Percentiles rank a stretch among this genome's conserved stretches.
phyloP scores from a whole-genome alignment of 441 rosid species.

The Aquilaria agallochum region DNA sequence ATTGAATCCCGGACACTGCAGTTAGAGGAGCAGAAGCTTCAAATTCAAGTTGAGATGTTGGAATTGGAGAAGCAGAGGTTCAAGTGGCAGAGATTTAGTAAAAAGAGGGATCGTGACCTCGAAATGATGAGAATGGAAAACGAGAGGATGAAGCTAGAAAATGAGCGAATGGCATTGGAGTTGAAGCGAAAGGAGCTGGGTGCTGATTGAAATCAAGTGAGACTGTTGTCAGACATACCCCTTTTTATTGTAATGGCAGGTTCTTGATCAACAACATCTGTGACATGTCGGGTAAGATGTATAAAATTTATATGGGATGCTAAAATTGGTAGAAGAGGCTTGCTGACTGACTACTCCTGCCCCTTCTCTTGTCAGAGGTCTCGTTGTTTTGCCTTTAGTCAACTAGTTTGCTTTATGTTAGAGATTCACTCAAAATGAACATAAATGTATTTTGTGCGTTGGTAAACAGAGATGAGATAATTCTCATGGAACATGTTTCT shows the following conservation, averaged over 20 bases:
- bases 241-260: constrained; percentile 2
- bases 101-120: constrained; percentile 72
- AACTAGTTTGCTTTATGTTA: too few species aligned
- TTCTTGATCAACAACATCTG: constrained; percentile 1
- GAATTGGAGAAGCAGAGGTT: constrained; percentile 79
- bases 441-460: too few species aligned
- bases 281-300: too few species aligned
- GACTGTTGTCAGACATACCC: constrained; percentile 7
- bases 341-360: too few species aligned
- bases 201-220: constrained; percentile 25
- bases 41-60: constrained; percentile 64
- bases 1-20: constrained; percentile 62
- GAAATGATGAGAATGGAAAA: constrained; percentile 76
- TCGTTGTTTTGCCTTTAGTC: too few species aligned
- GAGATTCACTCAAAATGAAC: too few species aligned
- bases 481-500: too few species aligned
- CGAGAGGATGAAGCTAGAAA: constrained; percentile 88
- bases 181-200: constrained; percentile 65
- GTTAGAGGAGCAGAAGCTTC: constrained; percentile 73
- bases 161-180: constrained; percentile 66
- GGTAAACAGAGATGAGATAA: too few species aligned
- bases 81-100: constrained; percentile 85
- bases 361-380: too few species aligned
- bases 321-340: too few species aligned
- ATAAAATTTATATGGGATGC: too few species aligned